A percentile compares a stretch with the other conserved stretches of the same genome.
phyloP scores from a whole-genome alignment of 2,329 filamentous ascomycete species.

The Fusarium odoratissimum region DNA sequence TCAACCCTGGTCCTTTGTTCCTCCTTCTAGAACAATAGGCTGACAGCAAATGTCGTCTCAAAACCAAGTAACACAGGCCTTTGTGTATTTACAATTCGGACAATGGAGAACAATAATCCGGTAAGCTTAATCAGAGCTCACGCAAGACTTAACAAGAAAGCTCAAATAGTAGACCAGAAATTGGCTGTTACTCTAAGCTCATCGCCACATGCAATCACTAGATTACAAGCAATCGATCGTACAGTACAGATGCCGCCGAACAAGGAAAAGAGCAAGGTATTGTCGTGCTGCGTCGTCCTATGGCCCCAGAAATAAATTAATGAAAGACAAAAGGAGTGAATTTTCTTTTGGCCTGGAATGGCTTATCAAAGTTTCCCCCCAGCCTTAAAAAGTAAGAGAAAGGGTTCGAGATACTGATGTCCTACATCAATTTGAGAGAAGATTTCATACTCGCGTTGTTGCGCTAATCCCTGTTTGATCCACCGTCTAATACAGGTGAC shows the following conservation, averaged over 20 bases:
- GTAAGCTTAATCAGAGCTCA: neutral
- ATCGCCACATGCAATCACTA: slow-evolving; percentile 6
- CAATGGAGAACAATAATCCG: neutral
- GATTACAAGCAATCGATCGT: neutral
- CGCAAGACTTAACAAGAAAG: neutral
- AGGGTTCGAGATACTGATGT: slow-evolving; percentile 23
- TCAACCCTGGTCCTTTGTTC: neutral
- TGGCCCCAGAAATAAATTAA: neutral
- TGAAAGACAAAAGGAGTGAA: neutral
- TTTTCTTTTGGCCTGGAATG: neutral
- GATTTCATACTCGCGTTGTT: slow-evolving; percentile 26
- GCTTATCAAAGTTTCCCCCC: neutral
- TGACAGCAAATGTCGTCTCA: neutral
- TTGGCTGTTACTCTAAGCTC: neutral
- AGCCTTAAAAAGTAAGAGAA: neutral
- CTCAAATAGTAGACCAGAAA: neutral
- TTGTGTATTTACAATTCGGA: slow-evolving; percentile 2
- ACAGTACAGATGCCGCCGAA: neutral
- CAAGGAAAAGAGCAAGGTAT: neutral
- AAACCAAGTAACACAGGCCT: neutral
- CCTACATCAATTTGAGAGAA: slow-evolving; percentile 31
- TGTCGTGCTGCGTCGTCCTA: neutral
- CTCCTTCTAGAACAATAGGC: neutral
- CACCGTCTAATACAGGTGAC: slow-evolving; percentile 12
- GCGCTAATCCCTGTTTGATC: slow-evolving; percentile 15